Evolutionary conservation across 768 basidiomycete genomes (phyloP), one percentile per base, ranked within the genome.

Genomic region (Mycena galopus): DNA sequence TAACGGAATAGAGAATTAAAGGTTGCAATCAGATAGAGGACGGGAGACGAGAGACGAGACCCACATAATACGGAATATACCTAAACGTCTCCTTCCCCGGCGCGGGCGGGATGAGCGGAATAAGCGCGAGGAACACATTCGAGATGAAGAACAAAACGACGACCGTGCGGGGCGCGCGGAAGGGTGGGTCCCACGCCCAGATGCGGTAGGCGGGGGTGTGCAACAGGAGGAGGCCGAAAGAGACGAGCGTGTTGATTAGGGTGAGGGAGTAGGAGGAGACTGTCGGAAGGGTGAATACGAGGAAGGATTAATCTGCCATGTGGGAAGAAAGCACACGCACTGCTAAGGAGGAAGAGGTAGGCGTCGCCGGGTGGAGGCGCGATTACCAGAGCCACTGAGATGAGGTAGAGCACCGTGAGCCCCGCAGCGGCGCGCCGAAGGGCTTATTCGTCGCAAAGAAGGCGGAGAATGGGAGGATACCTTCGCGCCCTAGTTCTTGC

Each of bases 391-490:
- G 84, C 78, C 30, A 82, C 61, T 68, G 84, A 86, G 51, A 84
- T 71, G 29, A 75, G 58, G 81, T 83, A 85, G 53, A 85, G 89
- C 7, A 88, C 79, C n/a, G 84, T 81, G 7, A 93, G 82, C 0
- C 90, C 91, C 3, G 86, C 83, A 90, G 76, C 0, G 93, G 92
- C 1, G 91, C 87, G 67, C 86, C 83, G 79, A 90, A 92, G 0
- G 92, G 92, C 55, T 86, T 82, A 77, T 88, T 91, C 58, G 87
- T 89, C 2, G 88, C 88, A 81, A 90, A 92, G 78, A 92, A 84
- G 21, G 84, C 85, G 42, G 91, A 89, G 77, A 81, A 89, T 0
- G 91, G 91, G 6, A 93, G 81, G 50, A 92, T 81, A 9, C 90
- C 91, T 75, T 92, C 90, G 25, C 88, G 84, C 1, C 89, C 92